Evolutionary conservation across 1,139 yeast genomes (phyloP).

Genomic region (Suhomyces guaymorum): DNA sequence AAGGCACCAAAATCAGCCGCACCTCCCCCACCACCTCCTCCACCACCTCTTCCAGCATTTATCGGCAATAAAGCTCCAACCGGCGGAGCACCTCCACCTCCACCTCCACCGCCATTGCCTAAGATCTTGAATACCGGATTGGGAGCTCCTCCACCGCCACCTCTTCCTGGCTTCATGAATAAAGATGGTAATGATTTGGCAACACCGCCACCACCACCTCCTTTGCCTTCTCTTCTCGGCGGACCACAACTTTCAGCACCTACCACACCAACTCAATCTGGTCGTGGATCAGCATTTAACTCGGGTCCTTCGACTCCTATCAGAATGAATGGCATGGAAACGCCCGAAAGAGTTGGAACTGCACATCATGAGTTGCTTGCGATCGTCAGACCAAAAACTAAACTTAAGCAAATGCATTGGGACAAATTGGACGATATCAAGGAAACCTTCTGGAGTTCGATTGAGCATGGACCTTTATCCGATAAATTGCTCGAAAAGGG

Average conservation of each 20-base stretch:
- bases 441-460: constrained; percentile 80
- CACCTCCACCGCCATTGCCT: too few species aligned
- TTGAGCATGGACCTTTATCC: constrained; percentile 48
- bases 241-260: constrained; percentile 4
- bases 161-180: constrained; percentile 14
- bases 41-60: not conserved
- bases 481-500: constrained; percentile 67
- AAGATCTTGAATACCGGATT: too few species aligned
- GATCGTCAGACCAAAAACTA: constrained; percentile 54
- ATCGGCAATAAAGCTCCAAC: constrained; percentile 3
- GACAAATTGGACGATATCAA: constrained; percentile 72
- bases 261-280: constrained; percentile 7
- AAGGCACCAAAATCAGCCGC: constrained; percentile 1
- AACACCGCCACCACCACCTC: constrained; percentile 32
- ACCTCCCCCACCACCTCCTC: constrained; percentile 18
- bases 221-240: constrained; percentile 19
- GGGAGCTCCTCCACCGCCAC: constrained; percentile 11
- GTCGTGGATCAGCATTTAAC: not conserved
- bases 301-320: constrained; percentile 8
- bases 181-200: not conserved
- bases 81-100: constrained; percentile 27
- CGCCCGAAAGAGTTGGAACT: constrained; percentile 4
- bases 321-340: not conserved
- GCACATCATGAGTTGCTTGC: constrained; percentile 9
- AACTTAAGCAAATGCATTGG: constrained; percentile 94